A percentile compares a stretch with the other conserved stretches of the same genome.
Evolutionary conservation across 805 yeast species (phyloP).

Genomic region (Myxozyma udenii): DNA sequence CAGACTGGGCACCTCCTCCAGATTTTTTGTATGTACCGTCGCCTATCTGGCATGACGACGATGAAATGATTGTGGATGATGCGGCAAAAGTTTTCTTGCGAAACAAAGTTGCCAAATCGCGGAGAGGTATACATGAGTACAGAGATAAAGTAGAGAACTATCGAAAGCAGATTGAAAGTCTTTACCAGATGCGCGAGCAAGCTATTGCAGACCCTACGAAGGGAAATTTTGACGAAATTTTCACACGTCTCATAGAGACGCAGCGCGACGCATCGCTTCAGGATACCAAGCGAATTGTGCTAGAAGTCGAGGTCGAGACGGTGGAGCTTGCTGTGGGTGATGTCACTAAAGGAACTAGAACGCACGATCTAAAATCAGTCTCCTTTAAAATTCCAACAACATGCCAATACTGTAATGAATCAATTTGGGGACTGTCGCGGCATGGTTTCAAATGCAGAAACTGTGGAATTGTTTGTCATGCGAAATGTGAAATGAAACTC

Average conservation of each 20-base stretch:
- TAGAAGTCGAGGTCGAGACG: slow-evolving; percentile 86
- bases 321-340: slow-evolving; percentile 79
- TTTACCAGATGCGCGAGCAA: slow-evolving; percentile 36
- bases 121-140: slow-evolving; percentile 32
- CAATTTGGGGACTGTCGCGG: slow-evolving; percentile 32
- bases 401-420: slow-evolving; percentile 30
- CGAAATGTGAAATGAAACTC: slow-evolving; percentile 34
- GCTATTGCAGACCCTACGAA: slow-evolving; percentile 48
- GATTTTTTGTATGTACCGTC: slow-evolving; percentile 86
- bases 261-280: slow-evolving; percentile 64
- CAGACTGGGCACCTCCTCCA: slow-evolving; percentile 76
- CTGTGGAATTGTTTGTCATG: slow-evolving; percentile 32
- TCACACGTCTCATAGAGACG: slow-evolving; percentile 51
- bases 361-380: slow-evolving; percentile 32
- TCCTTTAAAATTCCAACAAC: slow-evolving; percentile 33
- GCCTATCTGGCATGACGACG: slow-evolving; percentile 97
- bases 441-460: slow-evolving; percentile 32
- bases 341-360: slow-evolving; percentile 48
- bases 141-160: slow-evolving; percentile 37
- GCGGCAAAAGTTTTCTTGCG: slow-evolving; percentile 38
- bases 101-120: slow-evolving; percentile 39
- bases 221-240: slow-evolving; percentile 50
- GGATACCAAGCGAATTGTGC: slow-evolving; percentile 68
- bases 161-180: slow-evolving; percentile 31
- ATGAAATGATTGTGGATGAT: slow-evolving; percentile 56